phyloP scores from a whole-genome alignment of 2,329 filamentous ascomycete genomes.

The Cyphellophora europaea region DNA sequence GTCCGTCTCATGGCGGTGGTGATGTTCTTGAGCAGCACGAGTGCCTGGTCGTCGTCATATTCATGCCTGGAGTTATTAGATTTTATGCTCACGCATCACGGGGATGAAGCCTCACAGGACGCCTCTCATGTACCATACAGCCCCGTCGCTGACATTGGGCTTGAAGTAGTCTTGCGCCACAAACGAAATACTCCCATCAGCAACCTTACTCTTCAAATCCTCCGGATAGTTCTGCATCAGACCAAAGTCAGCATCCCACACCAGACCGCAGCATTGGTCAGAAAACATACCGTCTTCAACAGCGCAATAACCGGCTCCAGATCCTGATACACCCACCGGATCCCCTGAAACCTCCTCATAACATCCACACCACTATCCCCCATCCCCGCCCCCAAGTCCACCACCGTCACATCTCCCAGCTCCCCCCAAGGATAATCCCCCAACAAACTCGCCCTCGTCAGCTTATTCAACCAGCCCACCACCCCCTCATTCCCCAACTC shows the following conservation, averaged over 20 bases:
- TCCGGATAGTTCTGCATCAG: constrained; percentile 3
- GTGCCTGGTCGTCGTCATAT: constrained; percentile 5
- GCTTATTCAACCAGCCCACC: constrained; percentile 6
- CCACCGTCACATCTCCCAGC: constrained; percentile 2
- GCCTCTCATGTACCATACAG: constrained; percentile 6
- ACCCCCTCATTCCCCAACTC: constrained; percentile 3
- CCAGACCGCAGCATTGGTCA: background rate
- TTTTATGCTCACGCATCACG: too few relatives aligned
- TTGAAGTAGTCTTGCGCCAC: constrained; percentile 7
- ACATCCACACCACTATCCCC: constrained; percentile 9
- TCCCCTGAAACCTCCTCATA: constrained; percentile 1
- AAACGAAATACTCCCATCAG: constrained; percentile 2
- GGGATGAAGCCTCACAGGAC: constrained; percentile 7
- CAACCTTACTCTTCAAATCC: constrained; percentile 1
- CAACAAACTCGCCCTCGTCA: constrained; percentile 3
- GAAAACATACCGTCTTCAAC: constrained; percentile 4
- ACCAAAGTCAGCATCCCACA: background rate
- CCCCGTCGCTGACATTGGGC: constrained; percentile 4
- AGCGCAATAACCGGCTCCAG: constrained; percentile 1
- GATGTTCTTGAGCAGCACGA: constrained; percentile 2
- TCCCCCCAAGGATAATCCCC: constrained; percentile 9
- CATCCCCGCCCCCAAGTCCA: constrained; percentile 7
- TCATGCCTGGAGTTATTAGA: constrained; percentile 7
- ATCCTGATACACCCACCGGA: constrained; percentile 7
- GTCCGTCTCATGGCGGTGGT: constrained; percentile 4